A percentile compares a stretch with the other conserved stretches of the same genome.
phyloP scores from a whole-genome alignment of 257 asterid species.

The Perilla frutescens region DNA sequence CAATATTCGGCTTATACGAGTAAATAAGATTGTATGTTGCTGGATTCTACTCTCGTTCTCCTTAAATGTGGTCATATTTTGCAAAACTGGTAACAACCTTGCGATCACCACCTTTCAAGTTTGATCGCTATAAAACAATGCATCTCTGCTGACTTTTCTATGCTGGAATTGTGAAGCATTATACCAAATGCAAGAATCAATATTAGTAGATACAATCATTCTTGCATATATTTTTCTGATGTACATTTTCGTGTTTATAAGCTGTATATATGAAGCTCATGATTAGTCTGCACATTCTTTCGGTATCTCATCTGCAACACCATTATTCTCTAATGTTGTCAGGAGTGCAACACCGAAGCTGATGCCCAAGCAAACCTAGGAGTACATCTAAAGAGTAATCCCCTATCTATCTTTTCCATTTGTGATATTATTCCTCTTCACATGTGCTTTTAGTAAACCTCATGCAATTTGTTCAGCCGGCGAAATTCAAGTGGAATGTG shows the following conservation, averaged over 20 bases:
- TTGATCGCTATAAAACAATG: no score
- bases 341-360: conserved; percentile 86
- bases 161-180: neutral
- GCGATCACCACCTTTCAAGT: no score
- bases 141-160: neutral
- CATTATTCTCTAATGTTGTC: conserved; percentile 20
- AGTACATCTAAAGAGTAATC: conserved; percentile 65
- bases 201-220: neutral
- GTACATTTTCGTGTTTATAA: neutral
- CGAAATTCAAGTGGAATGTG: conserved; percentile 75
- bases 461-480: conserved; percentile 63
- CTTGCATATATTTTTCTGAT: neutral
- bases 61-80: neutral
- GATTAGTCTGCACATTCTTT: neutral
- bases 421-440: neutral
- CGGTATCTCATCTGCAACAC: conserved; percentile 1
- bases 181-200: neutral
- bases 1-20: neutral
- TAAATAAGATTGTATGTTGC: neutral
- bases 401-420: conserved; percentile 21
- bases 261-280: neutral
- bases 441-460: conserved; percentile 19
- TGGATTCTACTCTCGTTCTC: neutral
- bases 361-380: conserved; percentile 94
- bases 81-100: neutral